Base-by-base conservation (phyloP, 192 early-diverging fungal species). In the Gamsiella multidivaricata region DNA sequence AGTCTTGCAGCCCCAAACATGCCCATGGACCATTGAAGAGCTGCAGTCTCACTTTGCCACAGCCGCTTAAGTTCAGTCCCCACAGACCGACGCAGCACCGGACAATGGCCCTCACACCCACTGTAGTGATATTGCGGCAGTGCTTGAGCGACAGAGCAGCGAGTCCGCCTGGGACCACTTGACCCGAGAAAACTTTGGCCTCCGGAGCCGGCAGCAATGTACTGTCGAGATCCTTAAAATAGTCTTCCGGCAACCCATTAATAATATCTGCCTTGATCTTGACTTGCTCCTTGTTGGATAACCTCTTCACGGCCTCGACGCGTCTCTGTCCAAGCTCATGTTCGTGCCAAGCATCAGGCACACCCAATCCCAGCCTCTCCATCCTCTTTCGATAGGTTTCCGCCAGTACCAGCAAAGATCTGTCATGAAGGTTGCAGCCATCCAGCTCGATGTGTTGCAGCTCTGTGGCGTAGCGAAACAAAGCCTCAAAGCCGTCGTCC, bases 21-120 rank as follows among this genome's bases (percentile, higher is more conserved):
- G 61, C 55, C 70, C 70, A 73, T 15, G 70, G 70, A 1, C 70
- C 70, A 28, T 43, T 15, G 18, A 73, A 73, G 18, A 73, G 4
- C 22, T 65, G 45, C 9, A 73, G 10, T 6, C 43, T 46, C 20
- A 73, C 29, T 2, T 28, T 3, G 20, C 0, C 6, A 33, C 61
- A 65, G 46, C 56, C 33, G 10, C 23, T 17, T 14, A 73, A 25
- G 26, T 49, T 39, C 14, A 73, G 39, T 3, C 20, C 39, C 3
- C 31, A 37, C 10, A 73, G 61, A 25, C 39, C 45, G 15, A 73
- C 61, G 36, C 70, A 73, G n/a, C 61, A 63, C 18, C 70, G 70
- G 1, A 63, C 54, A 23, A 73, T 53, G 14, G 61, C 47, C 3
- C 70, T 61, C 3, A 65, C 10, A 9, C 70, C 61, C 29, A 28